These are phyloP conservation scores for Blastocystis sp. DNA, from an alignment of 352 stramenopile species.

Conservation along the genomic window DNA sequence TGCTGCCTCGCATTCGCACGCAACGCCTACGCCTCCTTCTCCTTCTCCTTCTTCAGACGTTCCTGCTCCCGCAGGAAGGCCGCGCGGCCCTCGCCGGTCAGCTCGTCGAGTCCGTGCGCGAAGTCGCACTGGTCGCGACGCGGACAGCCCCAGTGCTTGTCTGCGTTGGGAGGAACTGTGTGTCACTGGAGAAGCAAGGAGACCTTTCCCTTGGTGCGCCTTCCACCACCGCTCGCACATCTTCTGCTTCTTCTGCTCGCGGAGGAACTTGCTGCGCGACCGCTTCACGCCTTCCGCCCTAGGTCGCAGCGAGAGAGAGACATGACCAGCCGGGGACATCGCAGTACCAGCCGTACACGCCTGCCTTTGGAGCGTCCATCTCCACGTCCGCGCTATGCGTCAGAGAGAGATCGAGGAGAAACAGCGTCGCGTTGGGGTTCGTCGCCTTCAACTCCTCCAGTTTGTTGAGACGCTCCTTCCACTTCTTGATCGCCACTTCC, in stretches of 20 bases:
- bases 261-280: conserved; percentile 8
- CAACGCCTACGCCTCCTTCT: neutral
- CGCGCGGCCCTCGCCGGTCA: conserved; percentile 28
- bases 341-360: conserved; percentile 51
- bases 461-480: conserved; percentile 43
- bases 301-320: neutral
- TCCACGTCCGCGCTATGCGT: conserved; percentile 6
- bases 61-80: conserved; percentile 36
- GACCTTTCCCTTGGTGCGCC: conserved; percentile 29
- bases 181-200: neutral
- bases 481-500: conserved; percentile 49
- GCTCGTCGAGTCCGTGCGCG: conserved; percentile 44
- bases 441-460: conserved; percentile 53
- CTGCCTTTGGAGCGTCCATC: conserved; percentile 52
- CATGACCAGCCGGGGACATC: conserved; percentile 31
- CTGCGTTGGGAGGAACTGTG: conserved; percentile 36
- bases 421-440: conserved; percentile 5
- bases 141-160: conserved; percentile 53
- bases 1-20: neutral
- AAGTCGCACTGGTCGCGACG: conserved; percentile 43
- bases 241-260: conserved; percentile 54
- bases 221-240: conserved; percentile 55
- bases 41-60: conserved; percentile 35
- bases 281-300: conserved; percentile 52
- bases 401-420: neutral